Evolutionary conservation across 2,329 filamentous ascomycete genomes (phyloP).

Genomic region (Cercospora canescens): DNA sequence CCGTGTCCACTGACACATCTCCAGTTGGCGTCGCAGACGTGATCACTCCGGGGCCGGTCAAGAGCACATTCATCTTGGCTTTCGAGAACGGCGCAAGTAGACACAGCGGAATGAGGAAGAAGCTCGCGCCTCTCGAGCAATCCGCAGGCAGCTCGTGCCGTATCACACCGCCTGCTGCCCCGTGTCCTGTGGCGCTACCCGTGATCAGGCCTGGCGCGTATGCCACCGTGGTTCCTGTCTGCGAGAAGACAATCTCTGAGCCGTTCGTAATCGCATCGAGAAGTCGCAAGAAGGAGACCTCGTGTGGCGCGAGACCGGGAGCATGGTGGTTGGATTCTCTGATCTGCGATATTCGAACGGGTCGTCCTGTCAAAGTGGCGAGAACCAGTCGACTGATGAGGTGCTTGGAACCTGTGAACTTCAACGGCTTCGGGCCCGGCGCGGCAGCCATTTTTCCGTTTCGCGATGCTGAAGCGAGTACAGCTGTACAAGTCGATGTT

Average conservation of each 20-base stretch:
- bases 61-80: slow-evolving; percentile 82
- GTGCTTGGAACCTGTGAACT: slow-evolving; percentile 79
- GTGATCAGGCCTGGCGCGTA: slow-evolving; percentile 93
- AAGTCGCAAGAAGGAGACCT: slow-evolving; percentile 92
- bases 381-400: slow-evolving; percentile 84
- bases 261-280: slow-evolving; percentile 95
- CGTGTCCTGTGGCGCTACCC: slow-evolving; percentile 74
- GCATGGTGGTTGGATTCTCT: slow-evolving; percentile 80
- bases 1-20: slow-evolving; percentile 88
- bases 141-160: slow-evolving; percentile 76
- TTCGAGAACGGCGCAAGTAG: slow-evolving; percentile 93
- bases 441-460: slow-evolving; percentile 29
- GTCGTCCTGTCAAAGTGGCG: slow-evolving; percentile 84
- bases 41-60: slow-evolving; percentile 89
- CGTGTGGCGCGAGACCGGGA: slow-evolving; percentile 86
- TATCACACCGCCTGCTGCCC: slow-evolving; percentile 73
- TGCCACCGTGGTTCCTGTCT: slow-evolving; percentile 89
- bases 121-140: slow-evolving; percentile 80
- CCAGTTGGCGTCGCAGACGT: slow-evolving; percentile 80
- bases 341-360: slow-evolving; percentile 92
- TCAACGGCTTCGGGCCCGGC: slow-evolving; percentile 32
- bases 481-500: neutral
- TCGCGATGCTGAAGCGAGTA: neutral
- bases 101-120: slow-evolving; percentile 87
- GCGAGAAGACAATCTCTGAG: slow-evolving; percentile 90